These are phyloP conservation scores for Gloeostereum incarnatum DNA, from an alignment of 768 basidiomycete species.

Conservation along the genomic window DNA sequence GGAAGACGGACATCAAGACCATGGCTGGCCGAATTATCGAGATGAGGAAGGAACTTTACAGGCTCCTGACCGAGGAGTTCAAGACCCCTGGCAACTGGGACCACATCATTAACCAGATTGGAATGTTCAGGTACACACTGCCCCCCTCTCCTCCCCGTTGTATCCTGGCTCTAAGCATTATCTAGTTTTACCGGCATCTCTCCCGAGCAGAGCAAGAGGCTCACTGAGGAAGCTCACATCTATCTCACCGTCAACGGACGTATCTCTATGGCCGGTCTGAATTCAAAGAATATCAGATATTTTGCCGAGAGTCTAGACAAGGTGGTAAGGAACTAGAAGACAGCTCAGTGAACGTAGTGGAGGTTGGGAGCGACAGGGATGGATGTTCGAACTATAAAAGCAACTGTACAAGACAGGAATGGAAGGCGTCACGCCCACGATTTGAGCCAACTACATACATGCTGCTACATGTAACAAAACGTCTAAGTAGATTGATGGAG, in stretches of 20 bases:
- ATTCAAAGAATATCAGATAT: slow-evolving; percentile 67
- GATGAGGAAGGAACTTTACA: slow-evolving; percentile 79
- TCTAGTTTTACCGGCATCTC: slow-evolving; percentile 79
- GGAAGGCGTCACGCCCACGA: too few species aligned
- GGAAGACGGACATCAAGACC: slow-evolving; percentile 83
- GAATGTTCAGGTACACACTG: slow-evolving; percentile 81
- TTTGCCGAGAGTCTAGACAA: slow-evolving; percentile 65
- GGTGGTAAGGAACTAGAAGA: slow-evolving; percentile 39
- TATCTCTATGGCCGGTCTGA: slow-evolving; percentile 93
- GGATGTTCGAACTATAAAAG: too few species aligned
- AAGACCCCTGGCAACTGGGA: slow-evolving; percentile 91
- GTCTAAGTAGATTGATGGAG: too few species aligned
- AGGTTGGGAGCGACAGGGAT: too few species aligned
- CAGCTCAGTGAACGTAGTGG: slow-evolving; percentile 4
- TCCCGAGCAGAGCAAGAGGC: slow-evolving; percentile 49
- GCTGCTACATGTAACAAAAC: too few species aligned
- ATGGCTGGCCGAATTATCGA: slow-evolving; percentile 92
- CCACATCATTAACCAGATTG: slow-evolving; percentile 95
- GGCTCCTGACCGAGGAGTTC: slow-evolving; percentile 64
- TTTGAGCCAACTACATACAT: too few species aligned
- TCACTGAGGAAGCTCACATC: slow-evolving; percentile 69
- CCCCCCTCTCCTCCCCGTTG: slow-evolving; percentile 9
- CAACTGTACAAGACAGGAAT: too few species aligned
- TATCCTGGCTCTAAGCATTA: slow-evolving; percentile 6
- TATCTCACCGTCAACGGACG: slow-evolving; percentile 84